Conservation (phyloP, 176 grass and related monocot species). For the Dendrocalamus sinicus region DNA sequence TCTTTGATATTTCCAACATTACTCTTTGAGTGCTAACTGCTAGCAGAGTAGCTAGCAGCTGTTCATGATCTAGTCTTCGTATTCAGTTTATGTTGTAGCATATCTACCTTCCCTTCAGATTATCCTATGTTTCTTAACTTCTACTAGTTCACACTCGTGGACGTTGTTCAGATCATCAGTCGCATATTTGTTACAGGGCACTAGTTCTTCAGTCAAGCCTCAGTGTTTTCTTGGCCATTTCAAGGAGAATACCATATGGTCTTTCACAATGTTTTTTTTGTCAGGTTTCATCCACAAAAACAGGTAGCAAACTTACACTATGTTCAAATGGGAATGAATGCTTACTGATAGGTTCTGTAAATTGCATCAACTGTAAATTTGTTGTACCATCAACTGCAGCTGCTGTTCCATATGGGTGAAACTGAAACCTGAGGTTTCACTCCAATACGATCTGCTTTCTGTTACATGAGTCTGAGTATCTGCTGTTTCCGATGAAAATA, state of each 20-base stretch:
- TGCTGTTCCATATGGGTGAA: neutral
- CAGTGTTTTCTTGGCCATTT: neutral
- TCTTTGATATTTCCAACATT: neutral
- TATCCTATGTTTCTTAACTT: neutral
- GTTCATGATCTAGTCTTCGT: neutral
- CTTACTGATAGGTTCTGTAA: neutral
- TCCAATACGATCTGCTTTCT: neutral
- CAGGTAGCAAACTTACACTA: neutral
- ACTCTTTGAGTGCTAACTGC: neutral
- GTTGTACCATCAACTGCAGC: neutral
- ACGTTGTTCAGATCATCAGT: neutral
- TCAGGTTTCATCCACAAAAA: neutral
- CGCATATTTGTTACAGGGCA: neutral
- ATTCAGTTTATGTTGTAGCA: neutral
- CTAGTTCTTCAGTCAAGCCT: neutral
- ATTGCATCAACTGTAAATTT: neutral
- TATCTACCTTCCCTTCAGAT: neutral
- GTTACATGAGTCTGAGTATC: neutral
- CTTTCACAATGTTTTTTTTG: neutral
- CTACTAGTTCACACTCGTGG: neutral
- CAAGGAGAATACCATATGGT: too few relatives aligned
- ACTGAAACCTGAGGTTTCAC: neutral
- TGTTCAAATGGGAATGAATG: neutral
- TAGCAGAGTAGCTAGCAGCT: conserved; percentile 6
- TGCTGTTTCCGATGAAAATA: neutral